Evolutionary conservation across 169 alveolate genomes (phyloP).

Genomic region (Plasmodium chabaudi): DNA sequence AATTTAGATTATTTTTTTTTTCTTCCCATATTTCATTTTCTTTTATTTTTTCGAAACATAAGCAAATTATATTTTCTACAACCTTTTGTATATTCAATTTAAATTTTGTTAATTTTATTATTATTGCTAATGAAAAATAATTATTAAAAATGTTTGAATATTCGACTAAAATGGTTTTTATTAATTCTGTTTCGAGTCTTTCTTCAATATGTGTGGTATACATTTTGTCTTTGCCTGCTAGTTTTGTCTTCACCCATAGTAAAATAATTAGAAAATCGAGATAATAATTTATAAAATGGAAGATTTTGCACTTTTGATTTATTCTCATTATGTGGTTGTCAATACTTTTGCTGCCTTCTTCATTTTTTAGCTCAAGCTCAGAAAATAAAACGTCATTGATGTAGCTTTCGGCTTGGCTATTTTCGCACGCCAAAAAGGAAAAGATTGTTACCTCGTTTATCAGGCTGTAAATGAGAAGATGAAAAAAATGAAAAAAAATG

Average conservation of each 20-base stretch:
- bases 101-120: constrained; percentile 4
- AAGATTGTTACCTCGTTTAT: constrained; percentile 21
- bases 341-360: not conserved
- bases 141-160: constrained; percentile 8
- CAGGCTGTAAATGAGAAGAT: constrained; percentile 9
- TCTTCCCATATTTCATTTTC: constrained; percentile 1
- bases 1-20: not conserved
- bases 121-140: constrained; percentile 21
- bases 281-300: constrained; percentile 35
- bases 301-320: constrained; percentile 11
- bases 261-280: constrained; percentile 23
- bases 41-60: constrained; percentile 14
- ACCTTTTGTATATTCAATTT: not conserved
- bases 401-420: not conserved
- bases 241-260: not conserved
- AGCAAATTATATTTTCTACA: constrained; percentile 28
- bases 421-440: constrained; percentile 7
- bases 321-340: not conserved
- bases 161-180: constrained; percentile 21
- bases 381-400: constrained; percentile 11
- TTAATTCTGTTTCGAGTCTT: constrained; percentile 9
- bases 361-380: not conserved
- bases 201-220: not conserved
- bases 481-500: not conserved
- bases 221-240: not conserved